Evolutionary conservation across 192 early-diverging fungal genomes (phyloP).

Genomic region (Rhizophagus prolifer): DNA sequence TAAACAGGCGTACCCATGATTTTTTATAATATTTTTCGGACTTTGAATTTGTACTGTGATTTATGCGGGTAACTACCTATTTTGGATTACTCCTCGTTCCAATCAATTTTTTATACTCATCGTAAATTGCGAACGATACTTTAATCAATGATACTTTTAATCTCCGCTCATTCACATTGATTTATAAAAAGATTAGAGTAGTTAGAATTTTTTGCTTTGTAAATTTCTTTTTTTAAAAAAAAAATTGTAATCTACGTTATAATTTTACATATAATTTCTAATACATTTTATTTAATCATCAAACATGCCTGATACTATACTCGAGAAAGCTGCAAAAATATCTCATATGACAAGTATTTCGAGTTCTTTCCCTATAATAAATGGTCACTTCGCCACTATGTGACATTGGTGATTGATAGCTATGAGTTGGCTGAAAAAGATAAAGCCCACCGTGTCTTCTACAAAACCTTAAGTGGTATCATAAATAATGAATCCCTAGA

Average conservation of each 20-base stretch:
- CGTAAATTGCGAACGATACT: no score
- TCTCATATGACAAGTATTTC: background rate
- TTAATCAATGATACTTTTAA: no score
- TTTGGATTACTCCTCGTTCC: no score
- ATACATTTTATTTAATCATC: background rate
- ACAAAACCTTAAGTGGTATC: background rate
- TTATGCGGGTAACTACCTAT: no score
- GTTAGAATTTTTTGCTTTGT: no score
- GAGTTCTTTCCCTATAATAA: background rate
- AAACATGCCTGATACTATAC: background rate
- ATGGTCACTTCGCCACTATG: constrained; percentile 1
- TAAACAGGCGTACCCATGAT: no score
- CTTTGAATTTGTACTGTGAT: no score
- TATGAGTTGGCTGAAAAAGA: constrained; percentile 7
- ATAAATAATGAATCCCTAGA: background rate
- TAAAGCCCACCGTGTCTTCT: background rate
- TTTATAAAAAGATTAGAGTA: no score
- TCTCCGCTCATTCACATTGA: no score
- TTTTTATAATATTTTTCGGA: no score
- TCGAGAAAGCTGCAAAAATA: background rate
- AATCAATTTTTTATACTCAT: no score
- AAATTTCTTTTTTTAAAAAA: no score
- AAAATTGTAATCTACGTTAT: background rate
- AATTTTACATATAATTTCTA: background rate
- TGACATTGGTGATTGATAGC: background rate